Evolutionary conservation across 1,139 yeast genomes (phyloP), one percentile per base, ranked within the genome.

Genomic region (Pneumocystis wakefieldiae): DNA sequence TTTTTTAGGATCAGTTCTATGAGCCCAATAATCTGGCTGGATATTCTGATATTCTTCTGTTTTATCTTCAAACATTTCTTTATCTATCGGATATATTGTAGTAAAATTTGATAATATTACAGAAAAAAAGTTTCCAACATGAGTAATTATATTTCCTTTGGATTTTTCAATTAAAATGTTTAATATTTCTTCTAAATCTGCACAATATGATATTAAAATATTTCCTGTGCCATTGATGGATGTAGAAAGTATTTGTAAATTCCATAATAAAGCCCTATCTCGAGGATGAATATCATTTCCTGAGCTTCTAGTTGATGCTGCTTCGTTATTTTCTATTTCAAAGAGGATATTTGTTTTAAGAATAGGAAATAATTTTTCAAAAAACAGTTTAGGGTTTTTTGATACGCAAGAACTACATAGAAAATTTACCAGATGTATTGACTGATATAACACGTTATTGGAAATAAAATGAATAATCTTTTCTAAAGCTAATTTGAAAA

Each of bases 321-420:
- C 97, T 10, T 85, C 87, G 68, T 91, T 87, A 69, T 86, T 91
- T n/a, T 77, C 78, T 29, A 92, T 78, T 70, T 92, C 96, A 37
- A 81, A 83, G 61, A 78, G 77, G 42, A 91, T 84, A 65, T 80
- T 80, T 1, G 77, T 78, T 62, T 80, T 76, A 36, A 86, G 73
- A 35, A 78, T 70, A 0, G 77, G 75, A 61, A 81, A 78, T 57
- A 82, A 74, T 57, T 73, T 73, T 1, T 78, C 76, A 67, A 85
- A 81, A 7, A 80, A 77, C 5, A 72, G 69, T 48, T 70, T 70
- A 1, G 85, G 88, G 61, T 84, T 81, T 59, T 87, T 80, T 67
- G 83, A 83, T 5, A 85, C 82, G 41, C 89, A 72, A 0, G 85
- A 81, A 15, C 89, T 91, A 64, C 89, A 79, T 5, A 89, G 81